Percentiles rank a stretch among this genome's conserved stretches.
Evolutionary conservation across 1,284 basidiomycete genomes (phyloP).

Genomic region (Ceratobasidium theobromae): DNA sequence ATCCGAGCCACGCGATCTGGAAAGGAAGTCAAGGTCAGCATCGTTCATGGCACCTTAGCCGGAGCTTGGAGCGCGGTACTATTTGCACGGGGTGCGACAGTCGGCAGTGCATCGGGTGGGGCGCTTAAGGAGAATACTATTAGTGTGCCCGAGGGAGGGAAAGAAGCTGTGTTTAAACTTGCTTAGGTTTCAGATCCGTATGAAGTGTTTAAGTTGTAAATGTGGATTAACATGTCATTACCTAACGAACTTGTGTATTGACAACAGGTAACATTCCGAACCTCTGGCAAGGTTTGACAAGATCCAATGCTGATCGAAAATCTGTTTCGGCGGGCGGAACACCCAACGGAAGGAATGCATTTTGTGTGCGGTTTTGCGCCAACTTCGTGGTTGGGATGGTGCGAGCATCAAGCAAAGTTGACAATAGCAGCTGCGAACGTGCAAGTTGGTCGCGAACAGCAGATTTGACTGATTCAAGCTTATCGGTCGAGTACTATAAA

Average conservation of each 20-base stretch:
- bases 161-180: constrained; percentile 21
- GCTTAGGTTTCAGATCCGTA: background rate
- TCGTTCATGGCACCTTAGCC: constrained; percentile 31
- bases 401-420: constrained; percentile 33
- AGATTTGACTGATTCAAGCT: constrained; percentile 42
- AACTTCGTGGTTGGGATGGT: constrained; percentile 23
- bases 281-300: constrained; percentile 58
- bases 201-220: background rate
- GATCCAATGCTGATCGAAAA: constrained; percentile 53
- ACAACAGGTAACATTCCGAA: constrained; percentile 50
- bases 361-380: constrained; percentile 31
- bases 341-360: constrained; percentile 34
- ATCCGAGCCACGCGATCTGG: constrained; percentile 35
- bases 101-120: constrained; percentile 13
- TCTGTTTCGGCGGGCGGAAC: constrained; percentile 49
- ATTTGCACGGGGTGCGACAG: background rate
- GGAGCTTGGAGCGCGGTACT: constrained; percentile 31
- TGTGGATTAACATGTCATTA: background rate
- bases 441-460: constrained; percentile 45
- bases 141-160: constrained; percentile 20
- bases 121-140: constrained; percentile 11
- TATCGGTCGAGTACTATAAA: constrained; percentile 36
- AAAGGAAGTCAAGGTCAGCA: constrained; percentile 35
- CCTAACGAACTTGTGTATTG: constrained; percentile 5
- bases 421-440: constrained; percentile 39